Percentiles rank a stretch among this genome's conserved stretches.
These are phyloP conservation scores for Aspergillus terreus DNA, from an alignment of 2,329 filamentous ascomycete genomes.

Conservation along the genomic window DNA sequence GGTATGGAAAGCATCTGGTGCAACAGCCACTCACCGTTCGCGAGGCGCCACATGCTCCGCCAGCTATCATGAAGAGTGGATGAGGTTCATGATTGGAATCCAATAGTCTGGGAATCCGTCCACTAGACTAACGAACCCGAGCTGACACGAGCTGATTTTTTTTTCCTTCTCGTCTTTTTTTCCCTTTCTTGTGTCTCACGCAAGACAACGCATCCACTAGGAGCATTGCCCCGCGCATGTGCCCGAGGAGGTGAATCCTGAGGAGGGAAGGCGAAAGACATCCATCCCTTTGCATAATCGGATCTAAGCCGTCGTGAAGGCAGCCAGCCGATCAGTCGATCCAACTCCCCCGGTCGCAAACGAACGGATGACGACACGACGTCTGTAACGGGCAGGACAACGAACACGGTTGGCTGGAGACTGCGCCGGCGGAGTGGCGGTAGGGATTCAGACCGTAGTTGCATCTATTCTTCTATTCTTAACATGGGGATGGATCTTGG, in stretches of 20 bases:
- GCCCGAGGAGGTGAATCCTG: not conserved
- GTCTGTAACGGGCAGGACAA: not conserved
- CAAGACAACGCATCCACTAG: not conserved
- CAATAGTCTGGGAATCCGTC: conserved; percentile 5
- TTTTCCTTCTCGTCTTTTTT: not conserved
- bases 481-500: no score
- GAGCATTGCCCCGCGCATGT: not conserved
- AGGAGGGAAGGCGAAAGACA: not conserved
- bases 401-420: not conserved
- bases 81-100: conserved; percentile 2
- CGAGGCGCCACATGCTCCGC: conserved; percentile 8
- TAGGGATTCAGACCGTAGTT: no score
- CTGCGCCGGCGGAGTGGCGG: no score
- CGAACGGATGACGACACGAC: conserved; percentile 9
- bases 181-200: not conserved
- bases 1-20: not conserved
- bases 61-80: conserved; percentile 2
- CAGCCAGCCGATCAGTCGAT: not conserved
- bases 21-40: conserved; percentile 5
- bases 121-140: not conserved
- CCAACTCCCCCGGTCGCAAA: conserved; percentile 2
- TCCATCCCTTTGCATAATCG: not conserved
- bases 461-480: no score
- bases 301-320: not conserved
- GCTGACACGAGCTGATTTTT: not conserved